These are phyloP conservation scores for Cetraspora pellucida DNA, from an alignment of 192 early-diverging fungal species.

Conservation along the genomic window DNA sequence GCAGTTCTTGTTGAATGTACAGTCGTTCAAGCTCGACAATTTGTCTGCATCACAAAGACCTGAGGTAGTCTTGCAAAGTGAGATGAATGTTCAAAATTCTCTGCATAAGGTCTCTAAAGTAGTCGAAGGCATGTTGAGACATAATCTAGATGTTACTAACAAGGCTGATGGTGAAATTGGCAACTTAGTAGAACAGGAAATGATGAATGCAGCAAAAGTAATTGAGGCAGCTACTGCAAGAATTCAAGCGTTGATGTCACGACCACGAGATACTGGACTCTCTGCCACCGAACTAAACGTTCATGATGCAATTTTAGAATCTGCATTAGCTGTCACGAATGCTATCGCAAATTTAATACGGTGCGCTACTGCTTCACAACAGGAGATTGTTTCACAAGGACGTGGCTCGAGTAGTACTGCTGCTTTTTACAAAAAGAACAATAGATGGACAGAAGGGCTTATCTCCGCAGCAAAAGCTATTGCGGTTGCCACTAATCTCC, in stretches of 20 bases:
- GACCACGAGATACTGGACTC: conserved; percentile 71
- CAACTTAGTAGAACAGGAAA: conserved; percentile 90
- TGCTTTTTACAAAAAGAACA: conserved; percentile 99
- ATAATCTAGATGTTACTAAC: conserved; percentile 55
- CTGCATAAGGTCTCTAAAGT: conserved; percentile 72
- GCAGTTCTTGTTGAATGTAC: conserved; percentile 86
- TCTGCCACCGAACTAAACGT: conserved; percentile 83
- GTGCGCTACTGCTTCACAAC: conserved; percentile 92
- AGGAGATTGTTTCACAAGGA: conserved; percentile 96
- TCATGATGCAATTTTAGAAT: conserved; percentile 85
- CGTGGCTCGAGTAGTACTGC: conserved; percentile 75
- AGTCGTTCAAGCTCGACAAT: conserved; percentile 71
- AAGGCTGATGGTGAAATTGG: conserved; percentile 76
- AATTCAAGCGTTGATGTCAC: conserved; percentile 77
- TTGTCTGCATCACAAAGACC: conserved; percentile 66
- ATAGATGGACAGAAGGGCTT: conserved; percentile 99
- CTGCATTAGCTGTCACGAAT: conserved; percentile 90
- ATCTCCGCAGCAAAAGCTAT: conserved; percentile 96
- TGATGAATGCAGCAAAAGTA: conserved; percentile 87
- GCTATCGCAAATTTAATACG: conserved; percentile 93
- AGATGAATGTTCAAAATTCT: conserved; percentile 75
- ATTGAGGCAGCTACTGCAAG: conserved; percentile 89
- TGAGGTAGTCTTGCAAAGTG: conserved; percentile 73
- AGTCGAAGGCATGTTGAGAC: conserved; percentile 76
- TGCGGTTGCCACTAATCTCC: conserved; percentile 85